Evolutionary conservation across 768 basidiomycete species (phyloP).

Genomic region (Trametes maxima): DNA sequence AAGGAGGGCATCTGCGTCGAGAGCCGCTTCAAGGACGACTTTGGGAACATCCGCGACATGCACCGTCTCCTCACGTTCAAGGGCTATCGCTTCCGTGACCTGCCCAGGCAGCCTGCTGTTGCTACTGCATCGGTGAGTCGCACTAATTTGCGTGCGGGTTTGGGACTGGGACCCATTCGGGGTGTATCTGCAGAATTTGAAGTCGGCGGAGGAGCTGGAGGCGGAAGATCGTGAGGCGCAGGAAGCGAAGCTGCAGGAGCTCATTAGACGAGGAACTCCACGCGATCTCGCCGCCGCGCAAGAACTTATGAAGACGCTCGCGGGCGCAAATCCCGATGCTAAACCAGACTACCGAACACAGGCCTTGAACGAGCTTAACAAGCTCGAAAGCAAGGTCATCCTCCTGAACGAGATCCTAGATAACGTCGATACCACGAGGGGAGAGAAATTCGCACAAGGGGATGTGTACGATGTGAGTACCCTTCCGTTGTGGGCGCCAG

Average conservation of each 20-base stretch:
- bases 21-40: slow-evolving; percentile 93
- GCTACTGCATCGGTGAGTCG: slow-evolving; percentile 46
- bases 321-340: slow-evolving; percentile 93
- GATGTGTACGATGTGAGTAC: slow-evolving; percentile 87
- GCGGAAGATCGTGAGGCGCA: slow-evolving; percentile 94
- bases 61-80: slow-evolving; percentile 92
- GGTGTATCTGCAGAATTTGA: slow-evolving; percentile 63
- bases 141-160: background rate
- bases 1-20: slow-evolving; percentile 90
- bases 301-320: slow-evolving; percentile 94
- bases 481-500: background rate
- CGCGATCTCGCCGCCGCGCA: slow-evolving; percentile 94
- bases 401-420: slow-evolving; percentile 97
- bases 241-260: slow-evolving; percentile 96
- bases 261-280: slow-evolving; percentile 94
- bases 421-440: slow-evolving; percentile 71
- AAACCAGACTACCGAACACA: slow-evolving; percentile 94
- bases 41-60: slow-evolving; percentile 98
- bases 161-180: background rate
- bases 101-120: slow-evolving; percentile 35
- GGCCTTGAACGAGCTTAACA: slow-evolving; percentile 86
- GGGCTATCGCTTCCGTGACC: slow-evolving; percentile 78
- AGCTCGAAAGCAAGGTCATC: slow-evolving; percentile 93
- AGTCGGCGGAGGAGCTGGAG: slow-evolving; percentile 95
- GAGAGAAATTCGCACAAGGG: slow-evolving; percentile 82